phyloP scores from a whole-genome alignment of 2,329 filamentous ascomycete species.

The Verticillium zaregamsianum region DNA sequence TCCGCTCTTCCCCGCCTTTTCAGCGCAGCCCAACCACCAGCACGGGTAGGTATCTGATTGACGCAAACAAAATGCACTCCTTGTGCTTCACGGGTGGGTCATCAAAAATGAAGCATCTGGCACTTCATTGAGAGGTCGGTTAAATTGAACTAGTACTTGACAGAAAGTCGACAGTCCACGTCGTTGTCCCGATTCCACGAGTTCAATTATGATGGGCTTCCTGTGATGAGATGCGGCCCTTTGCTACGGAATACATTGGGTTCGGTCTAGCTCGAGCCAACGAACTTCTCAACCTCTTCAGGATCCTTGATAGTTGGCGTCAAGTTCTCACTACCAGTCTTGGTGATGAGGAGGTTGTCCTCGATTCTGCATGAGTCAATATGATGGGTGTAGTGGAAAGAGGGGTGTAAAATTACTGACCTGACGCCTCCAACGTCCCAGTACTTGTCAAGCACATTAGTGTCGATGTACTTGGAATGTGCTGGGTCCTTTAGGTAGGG shows the following conservation, averaged over 20 bases:
- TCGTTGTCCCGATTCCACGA: background rate
- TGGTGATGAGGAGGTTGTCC: slow-evolving; percentile 70
- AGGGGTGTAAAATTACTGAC: slow-evolving; percentile 27
- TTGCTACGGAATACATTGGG: too few relatives aligned
- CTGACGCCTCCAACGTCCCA: slow-evolving; percentile 77
- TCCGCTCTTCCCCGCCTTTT: background rate
- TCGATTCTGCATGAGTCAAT: slow-evolving; percentile 41
- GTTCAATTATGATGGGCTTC: too few relatives aligned
- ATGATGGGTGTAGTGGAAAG: background rate
- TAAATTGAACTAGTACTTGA: too few relatives aligned
- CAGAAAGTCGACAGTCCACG: too few relatives aligned
- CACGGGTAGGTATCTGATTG: too few relatives aligned
- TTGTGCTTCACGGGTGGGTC: too few relatives aligned
- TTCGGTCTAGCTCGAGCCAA: slow-evolving; percentile 7
- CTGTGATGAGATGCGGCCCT: background rate
- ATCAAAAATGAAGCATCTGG: too few relatives aligned
- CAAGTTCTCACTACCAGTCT: slow-evolving; percentile 65
- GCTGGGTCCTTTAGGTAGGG: slow-evolving; percentile 71
- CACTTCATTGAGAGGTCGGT: too few relatives aligned
- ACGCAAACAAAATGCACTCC: too few relatives aligned
- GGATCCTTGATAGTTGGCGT: slow-evolving; percentile 69
- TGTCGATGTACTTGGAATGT: slow-evolving; percentile 73
- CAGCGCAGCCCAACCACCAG: background rate
- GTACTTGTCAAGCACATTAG: slow-evolving; percentile 68
- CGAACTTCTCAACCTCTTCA: slow-evolving; percentile 53